Conservation (phyloP, 2,329 filamentous ascomycete species). For the Sclerotinia spermophila region DNA sequence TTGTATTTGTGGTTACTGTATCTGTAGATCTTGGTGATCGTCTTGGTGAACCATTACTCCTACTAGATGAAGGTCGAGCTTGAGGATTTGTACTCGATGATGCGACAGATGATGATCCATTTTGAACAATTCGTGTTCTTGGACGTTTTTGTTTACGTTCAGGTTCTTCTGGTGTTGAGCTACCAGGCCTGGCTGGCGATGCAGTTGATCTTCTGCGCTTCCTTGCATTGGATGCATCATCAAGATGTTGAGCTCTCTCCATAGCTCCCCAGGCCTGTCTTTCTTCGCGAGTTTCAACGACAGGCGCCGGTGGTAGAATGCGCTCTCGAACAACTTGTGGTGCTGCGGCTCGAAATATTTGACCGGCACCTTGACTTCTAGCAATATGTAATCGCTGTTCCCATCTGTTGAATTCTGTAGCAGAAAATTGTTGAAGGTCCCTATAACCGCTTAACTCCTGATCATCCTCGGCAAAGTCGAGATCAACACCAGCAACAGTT, state of each 20-base stretch:
- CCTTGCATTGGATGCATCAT: constrained; percentile 47
- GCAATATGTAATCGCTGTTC: constrained; percentile 80
- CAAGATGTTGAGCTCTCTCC: constrained; percentile 73
- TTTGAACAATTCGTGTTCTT: constrained; percentile 66
- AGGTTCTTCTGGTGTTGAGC: constrained; percentile 55
- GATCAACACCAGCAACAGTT: constrained; percentile 69
- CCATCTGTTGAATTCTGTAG: constrained; percentile 68
- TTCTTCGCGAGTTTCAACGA: constrained; percentile 71
- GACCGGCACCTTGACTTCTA: constrained; percentile 69
- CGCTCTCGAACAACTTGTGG: constrained; percentile 53
- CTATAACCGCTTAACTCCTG: constrained; percentile 48
- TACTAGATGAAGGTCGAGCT: background rate
- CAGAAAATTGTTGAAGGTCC: constrained; percentile 50
- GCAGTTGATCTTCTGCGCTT: constrained; percentile 74
- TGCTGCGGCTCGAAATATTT: constrained; percentile 68
- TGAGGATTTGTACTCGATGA: constrained; percentile 9
- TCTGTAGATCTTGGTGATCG: background rate
- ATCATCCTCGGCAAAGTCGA: constrained; percentile 81
- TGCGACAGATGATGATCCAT: constrained; percentile 43
- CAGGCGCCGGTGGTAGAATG: constrained; percentile 46
- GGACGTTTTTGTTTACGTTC: constrained; percentile 86
- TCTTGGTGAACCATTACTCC: background rate
- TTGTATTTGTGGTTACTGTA: constrained; percentile 27
- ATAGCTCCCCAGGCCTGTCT: constrained; percentile 85
- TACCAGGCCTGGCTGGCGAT: constrained; percentile 60